Base-by-base conservation (phyloP, 1,284 basidiomycete genomes). In the Naganishia liquefaciens region DNA sequence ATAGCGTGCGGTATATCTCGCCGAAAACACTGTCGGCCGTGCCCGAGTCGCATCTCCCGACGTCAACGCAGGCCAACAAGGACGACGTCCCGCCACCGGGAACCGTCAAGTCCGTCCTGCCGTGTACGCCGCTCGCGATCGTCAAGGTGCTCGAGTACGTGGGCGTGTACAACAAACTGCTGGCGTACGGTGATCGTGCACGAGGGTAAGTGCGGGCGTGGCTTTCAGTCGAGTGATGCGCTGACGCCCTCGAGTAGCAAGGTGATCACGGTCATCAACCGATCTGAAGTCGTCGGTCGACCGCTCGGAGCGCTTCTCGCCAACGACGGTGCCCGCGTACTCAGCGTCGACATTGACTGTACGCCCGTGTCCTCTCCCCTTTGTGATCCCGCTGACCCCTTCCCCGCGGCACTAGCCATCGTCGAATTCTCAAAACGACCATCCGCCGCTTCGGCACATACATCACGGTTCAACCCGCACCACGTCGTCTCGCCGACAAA, bases 51-150 rank as follows among this genome's bases (percentile, higher is more conserved):
- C 69, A 42, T 63, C 64, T 61, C 19, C 67, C 51, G n/a, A 46
- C 57, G 61, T 57, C 63, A 60, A 65, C 68, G 43, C 62, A 39
- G 25, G 53, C 51, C 39, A 54, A 58, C 37, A 71, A 75, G 37
- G 88, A 89, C 67, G 33, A 37, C 13, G 77, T 82, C 23, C 87
- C 89, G 2, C 91, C 93, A 1, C 78, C 85, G 0, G 91, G 91
- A 17, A 88, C 86, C 68, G 89, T 91, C 73, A 95, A 95, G 79
- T 93, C 91, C 17, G 93, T 99, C 75, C 85, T 99, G 40, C 95
- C 95, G 0, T 99, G 95, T 79, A 99, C 95, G 1, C 94, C 95
- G 0, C 85, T 99, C 27, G 95, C 93, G 1, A 90, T 98, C 74
- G 94, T 95, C 70, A 99, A 99, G 80, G 91, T 88, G 68, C 83